These are phyloP conservation scores for Fragilaria radians DNA, from an alignment of 108 stramenopile genomes.

Conservation along the genomic window DNA sequence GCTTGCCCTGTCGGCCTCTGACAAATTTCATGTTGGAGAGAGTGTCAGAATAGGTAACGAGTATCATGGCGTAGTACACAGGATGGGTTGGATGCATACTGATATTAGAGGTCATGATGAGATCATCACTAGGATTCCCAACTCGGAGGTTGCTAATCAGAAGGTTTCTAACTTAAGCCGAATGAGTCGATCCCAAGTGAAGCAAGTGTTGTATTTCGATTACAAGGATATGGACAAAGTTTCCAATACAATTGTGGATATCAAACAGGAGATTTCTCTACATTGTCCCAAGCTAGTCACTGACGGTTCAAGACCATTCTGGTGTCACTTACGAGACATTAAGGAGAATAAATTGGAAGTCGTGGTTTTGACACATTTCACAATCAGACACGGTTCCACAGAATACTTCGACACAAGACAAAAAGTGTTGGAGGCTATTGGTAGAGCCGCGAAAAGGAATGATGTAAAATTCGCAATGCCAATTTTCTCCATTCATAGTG, in stretches of 20 bases:
- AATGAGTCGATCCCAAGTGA: conserved; percentile 47
- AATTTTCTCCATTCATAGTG: neutral
- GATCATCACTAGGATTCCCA: conserved; percentile 45
- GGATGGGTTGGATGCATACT: conserved; percentile 46
- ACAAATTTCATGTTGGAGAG: conserved; percentile 52
- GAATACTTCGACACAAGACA: conserved; percentile 39
- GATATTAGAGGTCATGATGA: conserved; percentile 34
- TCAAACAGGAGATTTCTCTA: conserved; percentile 39
- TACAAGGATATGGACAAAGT: conserved; percentile 52
- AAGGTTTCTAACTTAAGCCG: conserved; percentile 41
- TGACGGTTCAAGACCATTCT: conserved; percentile 39
- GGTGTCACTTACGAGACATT: neutral
- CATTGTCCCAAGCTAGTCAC: conserved; percentile 50
- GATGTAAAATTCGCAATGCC: conserved; percentile 32
- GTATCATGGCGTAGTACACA: conserved; percentile 31
- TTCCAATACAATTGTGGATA: conserved; percentile 28
- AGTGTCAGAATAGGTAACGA: conserved; percentile 51
- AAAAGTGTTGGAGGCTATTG: conserved; percentile 51
- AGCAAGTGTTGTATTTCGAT: conserved; percentile 41
- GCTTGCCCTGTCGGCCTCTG: conserved; percentile 44
- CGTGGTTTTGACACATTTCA: neutral
- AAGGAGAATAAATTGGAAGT: neutral
- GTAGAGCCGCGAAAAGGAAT: conserved; percentile 46
- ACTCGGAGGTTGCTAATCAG: conserved; percentile 38
- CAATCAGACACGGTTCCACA: neutral